Percentiles rank a stretch among this genome's conserved stretches.
Conservation (phyloP, 345 rosid species). For the Mallotus nudiflorus region DNA sequence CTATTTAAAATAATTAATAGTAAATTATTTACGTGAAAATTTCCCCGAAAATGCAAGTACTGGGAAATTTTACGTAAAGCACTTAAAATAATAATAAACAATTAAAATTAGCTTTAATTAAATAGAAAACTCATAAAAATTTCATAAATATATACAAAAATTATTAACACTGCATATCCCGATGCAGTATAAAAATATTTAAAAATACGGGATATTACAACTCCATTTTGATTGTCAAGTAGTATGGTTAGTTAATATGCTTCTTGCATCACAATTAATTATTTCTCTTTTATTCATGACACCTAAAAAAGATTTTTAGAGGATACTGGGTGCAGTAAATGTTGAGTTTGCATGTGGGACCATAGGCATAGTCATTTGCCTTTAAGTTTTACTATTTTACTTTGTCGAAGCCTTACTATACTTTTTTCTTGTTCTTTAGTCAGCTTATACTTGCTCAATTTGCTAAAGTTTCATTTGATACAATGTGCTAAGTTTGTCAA, state of each 20-base stretch:
- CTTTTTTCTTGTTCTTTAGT: not conserved
- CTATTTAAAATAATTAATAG: too few species aligned
- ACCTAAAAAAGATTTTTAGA: not conserved
- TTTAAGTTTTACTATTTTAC: not conserved
- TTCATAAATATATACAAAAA: too few species aligned
- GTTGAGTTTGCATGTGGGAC: not conserved
- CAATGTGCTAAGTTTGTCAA: not conserved
- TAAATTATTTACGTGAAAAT: too few species aligned
- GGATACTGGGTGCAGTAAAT: not conserved
- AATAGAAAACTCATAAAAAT: too few species aligned
- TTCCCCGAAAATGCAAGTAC: too few species aligned
- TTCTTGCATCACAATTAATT: not conserved
- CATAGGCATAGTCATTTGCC: not conserved
- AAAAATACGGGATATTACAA: too few species aligned
- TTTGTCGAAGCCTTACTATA: not conserved
- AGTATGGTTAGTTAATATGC: not conserved
- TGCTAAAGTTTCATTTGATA: not conserved
- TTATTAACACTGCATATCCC: too few species aligned
- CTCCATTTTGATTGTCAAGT: conserved; percentile 1
- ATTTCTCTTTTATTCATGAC: not conserved
- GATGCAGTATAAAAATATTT: too few species aligned
- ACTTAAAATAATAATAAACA: too few species aligned
- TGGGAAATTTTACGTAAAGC: too few species aligned
- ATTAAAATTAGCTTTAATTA: too few species aligned
- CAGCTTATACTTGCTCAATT: not conserved